phyloP scores from a whole-genome alignment of 1,284 basidiomycete species.

The Malassezia obtusa region DNA sequence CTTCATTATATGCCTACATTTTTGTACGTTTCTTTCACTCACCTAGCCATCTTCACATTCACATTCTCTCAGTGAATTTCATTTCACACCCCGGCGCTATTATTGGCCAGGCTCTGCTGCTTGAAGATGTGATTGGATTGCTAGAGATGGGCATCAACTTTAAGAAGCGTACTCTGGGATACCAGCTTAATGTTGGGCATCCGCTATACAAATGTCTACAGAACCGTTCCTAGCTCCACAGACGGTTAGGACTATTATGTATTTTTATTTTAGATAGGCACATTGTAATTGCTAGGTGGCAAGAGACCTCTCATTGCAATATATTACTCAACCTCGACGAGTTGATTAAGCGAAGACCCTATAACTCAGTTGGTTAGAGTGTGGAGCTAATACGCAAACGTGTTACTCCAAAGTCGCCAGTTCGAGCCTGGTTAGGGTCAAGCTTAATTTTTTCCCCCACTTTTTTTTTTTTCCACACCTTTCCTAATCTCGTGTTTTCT shows the following conservation, averaged over 20 bases:
- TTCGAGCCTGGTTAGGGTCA: slow-evolving; percentile 22
- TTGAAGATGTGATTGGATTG: slow-evolving; percentile 71
- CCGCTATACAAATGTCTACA: slow-evolving; percentile 51
- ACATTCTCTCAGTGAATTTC: slow-evolving; percentile 61
- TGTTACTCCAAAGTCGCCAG: slow-evolving; percentile 22
- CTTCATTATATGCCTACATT: slow-evolving; percentile 94
- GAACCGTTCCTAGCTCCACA: neutral
- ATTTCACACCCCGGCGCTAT: slow-evolving; percentile 47
- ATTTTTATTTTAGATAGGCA: too few relatives aligned
- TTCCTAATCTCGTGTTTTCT: too few relatives aligned
- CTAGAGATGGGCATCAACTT: slow-evolving; percentile 58
- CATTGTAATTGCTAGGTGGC: too few relatives aligned
- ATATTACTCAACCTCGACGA: too few relatives aligned
- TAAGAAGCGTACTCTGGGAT: slow-evolving; percentile 66
- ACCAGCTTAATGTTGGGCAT: slow-evolving; percentile 70
- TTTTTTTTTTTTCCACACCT: too few relatives aligned
- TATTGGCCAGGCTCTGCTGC: slow-evolving; percentile 81
- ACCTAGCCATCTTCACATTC: slow-evolving; percentile 81
- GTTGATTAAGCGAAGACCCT: slow-evolving; percentile 8
- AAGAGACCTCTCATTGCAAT: neutral
- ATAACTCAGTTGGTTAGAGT: slow-evolving; percentile 23
- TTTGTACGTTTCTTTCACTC: slow-evolving; percentile 57
- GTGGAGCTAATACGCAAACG: slow-evolving; percentile 18
- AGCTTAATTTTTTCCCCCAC: slow-evolving; percentile 1
- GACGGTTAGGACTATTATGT: too few relatives aligned